Base-by-base conservation (phyloP, 2,329 filamentous ascomycete genomes). In the Emmonsiellopsis sp. region DNA sequence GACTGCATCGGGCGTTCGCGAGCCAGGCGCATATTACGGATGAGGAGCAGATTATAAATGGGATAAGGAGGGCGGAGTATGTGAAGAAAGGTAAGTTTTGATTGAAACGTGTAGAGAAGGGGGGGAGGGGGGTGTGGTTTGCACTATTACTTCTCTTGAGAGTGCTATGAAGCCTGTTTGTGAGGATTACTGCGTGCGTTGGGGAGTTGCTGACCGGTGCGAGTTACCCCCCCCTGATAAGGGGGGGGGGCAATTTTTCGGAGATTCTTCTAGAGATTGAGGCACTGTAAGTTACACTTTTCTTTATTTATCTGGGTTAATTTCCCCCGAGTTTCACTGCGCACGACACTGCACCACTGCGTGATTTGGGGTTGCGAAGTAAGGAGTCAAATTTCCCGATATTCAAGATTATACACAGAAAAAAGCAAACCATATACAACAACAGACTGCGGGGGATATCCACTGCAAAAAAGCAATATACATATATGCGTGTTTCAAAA, bases 1-100 rank as follows among this genome's bases (percentile, higher is more conserved):
- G 90, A 2, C 74, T 96, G 8, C 90, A 96, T 72, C 83, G 83
- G 56, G 92, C 92, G 0, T 98, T 97, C 71, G 81, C 84, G 60
- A 82, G 83, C 46, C 89, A 94, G 61, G 81, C 84, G 2, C 70
- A 77, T 42, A 65, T 95, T 54, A 77, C 74, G 2, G 83, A 93
- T 60, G 85, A 92, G 57, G 81, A 79, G 6, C 78, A 88, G 62
- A 96, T 98, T 49, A 78, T 77, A 42, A 78, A 84, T 56, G 87
- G 83, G 0, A 88, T 98, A 53, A 77, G 81, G 42, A 78, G 85
- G 56, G 92, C 90, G 0, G 82, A 94, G 60, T 96, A 87, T 69
- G 89, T 97, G 3, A 94, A 88, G 71, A 96, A 94, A 78, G 89
- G 89, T 89, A 13, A 47, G 37, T 11, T 11, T 34, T 14, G 11